A percentile compares a stretch with the other conserved stretches of the same genome.
phyloP scores from a whole-genome alignment of 805 yeast species.

The Nakazawaea wickerhamii region DNA sequence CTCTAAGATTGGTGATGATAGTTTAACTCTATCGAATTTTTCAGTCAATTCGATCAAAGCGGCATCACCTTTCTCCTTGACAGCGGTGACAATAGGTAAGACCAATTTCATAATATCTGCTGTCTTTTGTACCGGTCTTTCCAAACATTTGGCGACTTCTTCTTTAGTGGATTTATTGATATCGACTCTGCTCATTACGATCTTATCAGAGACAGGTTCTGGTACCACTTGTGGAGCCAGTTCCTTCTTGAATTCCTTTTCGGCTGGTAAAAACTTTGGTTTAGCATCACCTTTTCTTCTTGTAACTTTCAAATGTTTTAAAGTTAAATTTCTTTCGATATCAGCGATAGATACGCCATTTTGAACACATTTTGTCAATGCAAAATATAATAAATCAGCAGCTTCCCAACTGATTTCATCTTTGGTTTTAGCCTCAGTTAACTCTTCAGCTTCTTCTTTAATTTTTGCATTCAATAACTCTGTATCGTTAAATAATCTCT shows the following conservation, averaged over 20 bases:
- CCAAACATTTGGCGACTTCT: slow-evolving; percentile 57
- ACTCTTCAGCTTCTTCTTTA: slow-evolving; percentile 94
- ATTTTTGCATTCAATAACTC: slow-evolving; percentile 77
- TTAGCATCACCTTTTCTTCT: slow-evolving; percentile 97
- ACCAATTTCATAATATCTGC: slow-evolving; percentile 90
- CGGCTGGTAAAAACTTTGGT: slow-evolving; percentile 50
- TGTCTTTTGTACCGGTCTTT: slow-evolving; percentile 94
- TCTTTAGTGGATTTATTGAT: slow-evolving; percentile 33
- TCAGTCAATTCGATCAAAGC: slow-evolving; percentile 87
- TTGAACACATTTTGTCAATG: slow-evolving; percentile 49
- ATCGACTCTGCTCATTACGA: slow-evolving; percentile 47
- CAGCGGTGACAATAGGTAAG: slow-evolving; percentile 80
- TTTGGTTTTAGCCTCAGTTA: slow-evolving; percentile 70
- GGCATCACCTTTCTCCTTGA: slow-evolving; percentile 71
- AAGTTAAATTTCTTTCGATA: slow-evolving; percentile 77
- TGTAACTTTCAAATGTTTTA: slow-evolving; percentile 80
- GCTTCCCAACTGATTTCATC: slow-evolving; percentile 91
- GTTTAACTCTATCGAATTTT: slow-evolving; percentile 81
- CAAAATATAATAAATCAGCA: slow-evolving; percentile 74
- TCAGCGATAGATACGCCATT: slow-evolving; percentile 76
- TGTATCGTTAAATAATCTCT: slow-evolving; percentile 77
- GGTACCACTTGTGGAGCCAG: slow-evolving; percentile 16
- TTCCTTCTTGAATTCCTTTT: slow-evolving; percentile 19
- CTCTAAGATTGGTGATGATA: slow-evolving; percentile 64
- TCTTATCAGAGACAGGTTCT: slow-evolving; percentile 26